Evolutionary conservation across 805 yeast genomes (phyloP), one percentile per base, ranked within the genome.

Genomic region (Vanderwaltozyma tropicalis): DNA sequence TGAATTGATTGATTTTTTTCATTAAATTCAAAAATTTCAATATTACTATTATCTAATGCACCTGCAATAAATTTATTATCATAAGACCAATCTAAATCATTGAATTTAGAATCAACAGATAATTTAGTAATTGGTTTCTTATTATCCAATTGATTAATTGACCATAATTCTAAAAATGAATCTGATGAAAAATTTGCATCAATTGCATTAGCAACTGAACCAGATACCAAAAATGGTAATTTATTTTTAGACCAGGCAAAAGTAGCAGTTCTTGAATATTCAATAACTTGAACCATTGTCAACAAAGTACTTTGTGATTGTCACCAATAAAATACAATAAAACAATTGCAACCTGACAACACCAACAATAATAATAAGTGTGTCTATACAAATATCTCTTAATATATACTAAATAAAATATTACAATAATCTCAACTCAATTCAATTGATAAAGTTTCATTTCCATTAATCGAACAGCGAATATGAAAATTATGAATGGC

Each of bases 151-250:
- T 65, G 55, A 40, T 78, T 68, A 9, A 83, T 70, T 43, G 81
- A 78, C 83, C 94, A 81, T 42, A 92, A 67, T 50, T 86, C 88
- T 41, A 92, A 64, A n/a, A 72, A 62, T 2, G 96, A 77, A 21
- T 78, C 70, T 16, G 92, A 76, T 29, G 88, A 78, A 61, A 88
- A 88, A 55, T 80, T 78, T 31, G 82, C 83, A 57, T 86, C 96
- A 50, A 92, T 81, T 12, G 96, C 94, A 7, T 97, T 97, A 0
- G 97, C 88, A n/a, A 85, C 82, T 0, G 96, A 82, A 17, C 96
- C 98, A 1, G 95, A 76, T 17, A 87, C 96, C 47, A 92, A 57
- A 38, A 74, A 62, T 14, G 96, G 96, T 43, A 77, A 63, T 37
- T 60, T 59, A 48, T 76, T 83, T 46, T 78, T 74, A 32, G 95